Evolutionary conservation across 768 basidiomycete genomes (phyloP).

Genomic region (Dacryopinax primogenitus): DNA sequence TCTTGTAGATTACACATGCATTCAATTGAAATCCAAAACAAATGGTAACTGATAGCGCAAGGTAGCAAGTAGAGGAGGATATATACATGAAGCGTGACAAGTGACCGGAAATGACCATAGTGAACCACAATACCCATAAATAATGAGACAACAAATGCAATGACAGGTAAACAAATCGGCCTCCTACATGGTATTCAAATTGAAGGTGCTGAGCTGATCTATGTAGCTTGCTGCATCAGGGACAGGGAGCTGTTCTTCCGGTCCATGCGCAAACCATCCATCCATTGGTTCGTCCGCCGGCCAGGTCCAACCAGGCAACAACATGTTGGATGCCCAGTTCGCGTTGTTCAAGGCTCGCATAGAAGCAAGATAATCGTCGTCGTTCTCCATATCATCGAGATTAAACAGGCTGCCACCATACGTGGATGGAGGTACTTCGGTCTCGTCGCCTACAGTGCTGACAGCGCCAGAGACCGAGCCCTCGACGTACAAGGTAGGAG

Average conservation of each 20-base stretch:
- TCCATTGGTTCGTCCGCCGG: constrained; percentile 1
- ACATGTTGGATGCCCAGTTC: constrained; percentile 5
- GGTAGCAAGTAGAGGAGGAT: not conserved
- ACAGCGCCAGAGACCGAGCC: not conserved
- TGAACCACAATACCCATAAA: not conserved
- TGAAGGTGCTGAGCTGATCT: not conserved
- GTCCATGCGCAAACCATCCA: not conserved
- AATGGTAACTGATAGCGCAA: not conserved
- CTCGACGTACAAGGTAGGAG: not conserved
- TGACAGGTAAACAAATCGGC: not conserved
- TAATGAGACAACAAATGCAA: not conserved
- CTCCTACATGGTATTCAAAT: constrained; percentile 9
- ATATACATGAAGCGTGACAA: constrained; percentile 6
- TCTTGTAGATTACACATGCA: constrained; percentile 9
- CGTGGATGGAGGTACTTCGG: not conserved
- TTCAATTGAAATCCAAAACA: not conserved
- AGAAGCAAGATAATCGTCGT: not conserved
- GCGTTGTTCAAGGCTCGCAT: constrained; percentile 2
- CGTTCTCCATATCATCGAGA: not conserved
- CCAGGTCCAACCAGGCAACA: constrained; percentile 1
- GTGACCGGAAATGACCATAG: not conserved
- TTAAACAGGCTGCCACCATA: constrained; percentile 4
- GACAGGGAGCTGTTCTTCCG: not conserved
- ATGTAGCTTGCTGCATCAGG: not conserved
- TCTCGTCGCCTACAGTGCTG: not conserved